These are phyloP conservation scores for Trametes polyzona DNA, from an alignment of 1,284 basidiomycete species.

Conservation along the genomic window DNA sequence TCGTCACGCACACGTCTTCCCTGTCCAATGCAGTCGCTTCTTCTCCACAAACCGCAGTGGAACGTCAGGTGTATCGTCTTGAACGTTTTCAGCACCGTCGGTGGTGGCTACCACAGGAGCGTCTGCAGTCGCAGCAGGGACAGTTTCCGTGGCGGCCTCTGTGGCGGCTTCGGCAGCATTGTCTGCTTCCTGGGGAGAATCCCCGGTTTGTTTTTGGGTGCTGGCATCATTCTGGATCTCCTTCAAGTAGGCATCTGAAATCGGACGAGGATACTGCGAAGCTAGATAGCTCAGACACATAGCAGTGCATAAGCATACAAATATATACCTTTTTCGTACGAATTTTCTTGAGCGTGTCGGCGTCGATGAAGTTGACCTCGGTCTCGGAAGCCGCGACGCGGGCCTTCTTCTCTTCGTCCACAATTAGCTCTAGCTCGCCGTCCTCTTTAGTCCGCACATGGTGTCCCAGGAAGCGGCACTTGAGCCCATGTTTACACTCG, in stretches of 20 bases:
- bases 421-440: constrained; percentile 47
- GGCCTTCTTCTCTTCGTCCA: constrained; percentile 64
- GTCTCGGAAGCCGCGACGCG: constrained; percentile 52
- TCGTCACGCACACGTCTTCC: constrained; percentile 75
- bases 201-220: constrained; percentile 35
- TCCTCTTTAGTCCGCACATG: constrained; percentile 58
- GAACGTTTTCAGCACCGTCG: constrained; percentile 30
- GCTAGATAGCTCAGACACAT: not conserved
- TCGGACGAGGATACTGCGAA: constrained; percentile 67
- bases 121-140: no score
- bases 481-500: constrained; percentile 85
- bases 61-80: constrained; percentile 65
- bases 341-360: constrained; percentile 59
- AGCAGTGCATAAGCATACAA: not conserved
- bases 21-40: constrained; percentile 84
- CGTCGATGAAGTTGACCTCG: constrained; percentile 78
- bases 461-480: constrained; percentile 88
- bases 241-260: constrained; percentile 70
- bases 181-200: constrained; percentile 19
- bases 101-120: constrained; percentile 36
- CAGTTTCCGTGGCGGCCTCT: not conserved
- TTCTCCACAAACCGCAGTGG: constrained; percentile 82
- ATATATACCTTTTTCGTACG: constrained; percentile 66
- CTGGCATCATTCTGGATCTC: constrained; percentile 53
- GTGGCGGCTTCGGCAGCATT: not conserved